Base-by-base conservation (phyloP, 768 basidiomycete genomes). In the Glaciozyma martinii region DNA sequence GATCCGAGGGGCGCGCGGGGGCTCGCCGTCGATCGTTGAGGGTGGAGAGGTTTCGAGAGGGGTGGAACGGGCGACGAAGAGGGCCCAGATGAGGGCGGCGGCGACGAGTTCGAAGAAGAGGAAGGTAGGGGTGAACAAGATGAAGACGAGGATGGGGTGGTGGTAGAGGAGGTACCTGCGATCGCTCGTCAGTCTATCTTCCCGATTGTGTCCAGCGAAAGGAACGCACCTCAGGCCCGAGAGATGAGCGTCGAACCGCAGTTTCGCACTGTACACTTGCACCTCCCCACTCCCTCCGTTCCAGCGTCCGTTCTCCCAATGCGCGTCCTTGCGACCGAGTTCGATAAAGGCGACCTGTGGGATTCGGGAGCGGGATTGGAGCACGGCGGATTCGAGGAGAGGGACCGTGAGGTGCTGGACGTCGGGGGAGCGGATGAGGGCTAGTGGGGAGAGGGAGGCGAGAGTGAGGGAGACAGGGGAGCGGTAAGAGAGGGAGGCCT, bases 71-170 rank as follows among this genome's bases (percentile, higher is more conserved):
- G 56, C 59, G 40, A 46, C 53, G 21, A 46, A 43, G 52, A 43
- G 9, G 6, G 18, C 59, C 64, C 64, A 66, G 40, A 61, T 30
- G 18, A 49, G 16, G 25, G 52, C 53, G 1, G 59, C 49, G 25
- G 59, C 44, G 21, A 37, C 8, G 23, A 66, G 52, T 10, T 59
- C 53, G 33, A 66, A 46, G 44, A 56, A 19, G 59, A 66, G 60
- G 64, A 66, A 66, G n/a, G 54, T 30, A 15, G 49, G 42, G n/a
- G 50, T 55, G 53, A 66, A 66, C 27, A 60, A 18, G 27, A 60
- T 37, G 60, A 66, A 66, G 13, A 52, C 53, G 27, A 66, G 52
- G 47, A 66, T 61, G 12, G 59, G 64, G 59, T 66, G 59, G 43
- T 54, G 50, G 42, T 56, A 56, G 57, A 66, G 55, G 59, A 66